Evolutionary conservation across 106 monocot species (phyloP).

Genomic region (Agapanthus africanus): DNA sequence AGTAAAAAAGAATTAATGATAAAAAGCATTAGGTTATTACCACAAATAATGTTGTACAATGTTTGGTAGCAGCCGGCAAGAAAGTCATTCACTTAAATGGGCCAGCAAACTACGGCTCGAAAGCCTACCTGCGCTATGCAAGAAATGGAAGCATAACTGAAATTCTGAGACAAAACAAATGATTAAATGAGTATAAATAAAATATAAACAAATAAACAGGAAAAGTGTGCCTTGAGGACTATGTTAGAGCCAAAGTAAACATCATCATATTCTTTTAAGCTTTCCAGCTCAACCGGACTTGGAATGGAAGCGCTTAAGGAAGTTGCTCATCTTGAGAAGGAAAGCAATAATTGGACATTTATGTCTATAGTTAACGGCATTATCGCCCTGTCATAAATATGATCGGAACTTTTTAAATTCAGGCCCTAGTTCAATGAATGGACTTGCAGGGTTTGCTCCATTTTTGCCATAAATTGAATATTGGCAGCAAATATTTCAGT

Average conservation of each 20-base stretch:
- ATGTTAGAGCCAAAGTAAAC: constrained; percentile 68
- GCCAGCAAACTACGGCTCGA: too few species aligned
- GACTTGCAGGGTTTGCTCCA: constrained; percentile 64
- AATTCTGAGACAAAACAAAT: too few species aligned
- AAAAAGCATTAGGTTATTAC: too few species aligned
- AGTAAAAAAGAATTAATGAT: too few species aligned
- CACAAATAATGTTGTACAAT: too few species aligned
- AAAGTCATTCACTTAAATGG: too few species aligned
- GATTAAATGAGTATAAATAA: too few species aligned
- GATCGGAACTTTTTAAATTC: constrained; percentile 96
- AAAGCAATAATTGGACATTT: neutral
- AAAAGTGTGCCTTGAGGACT: constrained; percentile 54
- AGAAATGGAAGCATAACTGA: too few species aligned
- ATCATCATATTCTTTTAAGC: constrained; percentile 81
- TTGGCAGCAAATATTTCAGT: constrained; percentile 72
- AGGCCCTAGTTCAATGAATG: constrained; percentile 71
- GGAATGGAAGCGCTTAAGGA: constrained; percentile 83
- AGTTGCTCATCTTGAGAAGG: constrained; percentile 47
- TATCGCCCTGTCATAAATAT: neutral
- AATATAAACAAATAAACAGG: neutral
- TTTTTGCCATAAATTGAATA: constrained; percentile 53
- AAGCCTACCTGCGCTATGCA: too few species aligned
- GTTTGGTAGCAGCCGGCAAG: too few species aligned
- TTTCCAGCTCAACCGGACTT: constrained; percentile 83
- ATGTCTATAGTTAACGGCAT: neutral